Conservation (phyloP, 225 moss, liverwort and hornwort genomes). For the Physcomitrellopsis africana region DNA sequence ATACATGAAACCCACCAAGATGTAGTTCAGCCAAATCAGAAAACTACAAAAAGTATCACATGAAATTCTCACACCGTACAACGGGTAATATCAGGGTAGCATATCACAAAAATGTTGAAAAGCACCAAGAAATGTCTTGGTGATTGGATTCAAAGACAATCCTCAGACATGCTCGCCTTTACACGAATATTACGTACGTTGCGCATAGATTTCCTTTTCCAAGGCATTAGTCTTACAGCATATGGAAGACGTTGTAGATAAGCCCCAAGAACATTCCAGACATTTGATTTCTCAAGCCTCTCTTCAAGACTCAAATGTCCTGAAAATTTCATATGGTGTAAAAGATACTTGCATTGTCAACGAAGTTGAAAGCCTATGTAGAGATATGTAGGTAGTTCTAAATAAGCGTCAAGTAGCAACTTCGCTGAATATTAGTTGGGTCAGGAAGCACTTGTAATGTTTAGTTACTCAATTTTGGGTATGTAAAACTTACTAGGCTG, state of each 20-base stretch:
- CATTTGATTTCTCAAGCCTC: not conserved
- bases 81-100: no score
- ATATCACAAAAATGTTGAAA: no score
- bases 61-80: not conserved
- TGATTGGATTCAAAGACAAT: not conserved
- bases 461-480: conserved; percentile 53
- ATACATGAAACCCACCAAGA: not conserved
- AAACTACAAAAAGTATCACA: no score
- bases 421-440: conserved; percentile 29
- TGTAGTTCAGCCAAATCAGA: not conserved
- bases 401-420: not conserved
- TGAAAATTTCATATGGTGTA: not conserved
- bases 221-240: not conserved
- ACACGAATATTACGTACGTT: not conserved
- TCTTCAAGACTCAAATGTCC: not conserved
- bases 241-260: not conserved
- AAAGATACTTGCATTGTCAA: conserved; percentile 1
- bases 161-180: not conserved
- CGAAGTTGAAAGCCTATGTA: not conserved
- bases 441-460: conserved; percentile 37
- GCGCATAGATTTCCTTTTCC: not conserved
- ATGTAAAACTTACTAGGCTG: conserved; percentile 59
- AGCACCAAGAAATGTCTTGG: not conserved
- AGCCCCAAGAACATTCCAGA: not conserved
- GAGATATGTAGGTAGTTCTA: not conserved